Conservation (phyloP, 257 asterid species). For the Cynanchum wilfordii region DNA sequence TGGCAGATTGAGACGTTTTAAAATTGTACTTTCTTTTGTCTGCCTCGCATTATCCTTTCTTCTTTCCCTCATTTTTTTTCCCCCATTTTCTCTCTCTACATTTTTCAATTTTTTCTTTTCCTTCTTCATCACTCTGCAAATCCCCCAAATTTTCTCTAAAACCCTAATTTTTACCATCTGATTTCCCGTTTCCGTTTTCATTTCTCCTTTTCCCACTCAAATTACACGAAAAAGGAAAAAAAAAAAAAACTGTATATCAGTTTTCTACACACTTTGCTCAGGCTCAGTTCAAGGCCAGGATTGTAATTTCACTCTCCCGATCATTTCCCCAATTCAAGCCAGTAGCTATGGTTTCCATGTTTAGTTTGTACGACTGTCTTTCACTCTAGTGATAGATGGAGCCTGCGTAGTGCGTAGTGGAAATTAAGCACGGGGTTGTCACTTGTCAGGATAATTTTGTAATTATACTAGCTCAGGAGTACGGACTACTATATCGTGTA, state of each 20-base stretch:
- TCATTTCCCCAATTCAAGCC: background rate
- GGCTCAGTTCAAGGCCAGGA: constrained; percentile 1
- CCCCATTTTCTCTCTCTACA: background rate
- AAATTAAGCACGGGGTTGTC: background rate
- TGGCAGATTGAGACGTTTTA: background rate
- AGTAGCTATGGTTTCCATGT: background rate
- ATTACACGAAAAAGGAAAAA: background rate
- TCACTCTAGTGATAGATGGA: background rate
- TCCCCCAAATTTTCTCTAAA: background rate
- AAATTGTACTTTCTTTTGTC: background rate
- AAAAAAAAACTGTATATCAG: no score
- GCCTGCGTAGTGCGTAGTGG: constrained; percentile 1
- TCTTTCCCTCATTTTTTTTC: background rate
- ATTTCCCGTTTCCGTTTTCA: background rate
- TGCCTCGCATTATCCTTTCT: background rate
- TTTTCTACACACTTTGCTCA: background rate
- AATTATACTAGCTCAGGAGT: background rate
- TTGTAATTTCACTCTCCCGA: background rate
- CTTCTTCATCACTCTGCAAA: background rate
- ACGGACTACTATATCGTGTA: background rate
- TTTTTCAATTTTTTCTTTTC: background rate
- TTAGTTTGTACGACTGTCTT: background rate
- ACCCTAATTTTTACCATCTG: constrained; percentile 14
- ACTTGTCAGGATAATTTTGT: background rate
- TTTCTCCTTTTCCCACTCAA: background rate